Conservation (phyloP, 768 basidiomycete species). For the Panus rudis region DNA sequence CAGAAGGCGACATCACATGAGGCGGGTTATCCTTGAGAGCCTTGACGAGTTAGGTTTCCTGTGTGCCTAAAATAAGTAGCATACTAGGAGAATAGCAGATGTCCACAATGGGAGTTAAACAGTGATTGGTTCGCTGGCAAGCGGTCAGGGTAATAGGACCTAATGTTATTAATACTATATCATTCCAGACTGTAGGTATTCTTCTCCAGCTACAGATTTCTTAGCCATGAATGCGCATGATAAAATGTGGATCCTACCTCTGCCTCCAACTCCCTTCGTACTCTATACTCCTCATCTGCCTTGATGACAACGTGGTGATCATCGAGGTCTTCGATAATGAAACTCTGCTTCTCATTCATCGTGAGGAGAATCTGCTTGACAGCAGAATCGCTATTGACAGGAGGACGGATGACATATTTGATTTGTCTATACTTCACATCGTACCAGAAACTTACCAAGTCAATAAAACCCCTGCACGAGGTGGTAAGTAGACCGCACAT, state of each 20-base stretch:
- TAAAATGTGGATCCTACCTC: constrained; percentile 45
- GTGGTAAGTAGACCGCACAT: constrained; percentile 6
- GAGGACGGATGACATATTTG: not conserved
- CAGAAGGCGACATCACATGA: too few species aligned
- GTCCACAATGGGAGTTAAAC: too few species aligned
- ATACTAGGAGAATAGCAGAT: too few species aligned
- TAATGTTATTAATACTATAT: not conserved
- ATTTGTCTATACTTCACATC: not conserved
- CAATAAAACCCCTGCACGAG: constrained; percentile 48
- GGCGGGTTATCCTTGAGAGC: too few species aligned
- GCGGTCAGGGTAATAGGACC: too few species aligned
- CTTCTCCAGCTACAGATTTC: constrained; percentile 58
- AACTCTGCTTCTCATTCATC: constrained; percentile 74
- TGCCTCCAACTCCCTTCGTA: constrained; percentile 62
- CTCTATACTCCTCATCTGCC: constrained; percentile 71
- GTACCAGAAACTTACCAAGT: constrained; percentile 43
- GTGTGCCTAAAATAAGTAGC: too few species aligned
- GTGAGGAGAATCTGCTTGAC: constrained; percentile 82
- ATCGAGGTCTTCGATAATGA: constrained; percentile 85
- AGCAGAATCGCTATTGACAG: constrained; percentile 71
- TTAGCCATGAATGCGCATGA: constrained; percentile 1
- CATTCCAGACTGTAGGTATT: constrained; percentile 73
- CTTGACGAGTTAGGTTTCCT: too few species aligned
- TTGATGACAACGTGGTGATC: constrained; percentile 80
- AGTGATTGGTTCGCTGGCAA: too few species aligned